A percentile compares a stretch with the other conserved stretches of the same genome.
Evolutionary conservation across 148 eudicot genomes (phyloP).

Genomic region (Silene latifolia): DNA sequence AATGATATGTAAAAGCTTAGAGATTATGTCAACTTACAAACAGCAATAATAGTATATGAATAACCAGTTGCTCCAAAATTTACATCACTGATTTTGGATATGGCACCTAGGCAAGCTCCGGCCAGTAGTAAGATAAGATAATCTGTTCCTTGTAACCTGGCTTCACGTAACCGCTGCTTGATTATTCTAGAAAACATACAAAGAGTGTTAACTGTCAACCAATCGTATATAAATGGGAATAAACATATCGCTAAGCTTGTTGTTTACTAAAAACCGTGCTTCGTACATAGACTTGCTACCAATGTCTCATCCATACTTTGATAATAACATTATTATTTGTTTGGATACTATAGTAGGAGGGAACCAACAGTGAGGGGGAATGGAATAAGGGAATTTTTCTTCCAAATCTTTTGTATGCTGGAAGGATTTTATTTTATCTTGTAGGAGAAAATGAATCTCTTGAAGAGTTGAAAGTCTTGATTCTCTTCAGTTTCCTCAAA

Average conservation of each 20-base stretch:
- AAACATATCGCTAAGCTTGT: background rate
- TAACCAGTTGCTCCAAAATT: constrained; percentile 52
- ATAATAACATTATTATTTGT: background rate
- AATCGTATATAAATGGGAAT: background rate
- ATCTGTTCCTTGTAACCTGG: constrained; percentile 49
- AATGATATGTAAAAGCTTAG: background rate
- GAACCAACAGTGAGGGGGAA: background rate
- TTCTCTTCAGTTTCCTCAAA: too few species aligned
- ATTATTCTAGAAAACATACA: constrained; percentile 31
- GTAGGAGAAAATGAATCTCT: too few species aligned
- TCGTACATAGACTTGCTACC: background rate
- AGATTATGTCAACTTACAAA: constrained; percentile 39
- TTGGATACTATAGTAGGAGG: background rate
- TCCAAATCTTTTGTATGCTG: too few species aligned
- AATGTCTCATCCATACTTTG: background rate
- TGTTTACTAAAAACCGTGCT: background rate
- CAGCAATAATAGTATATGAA: constrained; percentile 50
- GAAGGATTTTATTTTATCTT: too few species aligned
- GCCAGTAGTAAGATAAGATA: constrained; percentile 51
- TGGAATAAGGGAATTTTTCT: background rate
- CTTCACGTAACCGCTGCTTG: constrained; percentile 55
- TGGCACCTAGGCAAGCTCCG: constrained; percentile 56
- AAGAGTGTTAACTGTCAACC: background rate
- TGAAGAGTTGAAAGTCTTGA: too few species aligned
- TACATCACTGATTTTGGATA: constrained; percentile 42